Evolutionary conservation across 2,329 filamentous ascomycete genomes (phyloP), one percentile per base, ranked within the genome.

Genomic region (Colletotrichum sp.): DNA sequence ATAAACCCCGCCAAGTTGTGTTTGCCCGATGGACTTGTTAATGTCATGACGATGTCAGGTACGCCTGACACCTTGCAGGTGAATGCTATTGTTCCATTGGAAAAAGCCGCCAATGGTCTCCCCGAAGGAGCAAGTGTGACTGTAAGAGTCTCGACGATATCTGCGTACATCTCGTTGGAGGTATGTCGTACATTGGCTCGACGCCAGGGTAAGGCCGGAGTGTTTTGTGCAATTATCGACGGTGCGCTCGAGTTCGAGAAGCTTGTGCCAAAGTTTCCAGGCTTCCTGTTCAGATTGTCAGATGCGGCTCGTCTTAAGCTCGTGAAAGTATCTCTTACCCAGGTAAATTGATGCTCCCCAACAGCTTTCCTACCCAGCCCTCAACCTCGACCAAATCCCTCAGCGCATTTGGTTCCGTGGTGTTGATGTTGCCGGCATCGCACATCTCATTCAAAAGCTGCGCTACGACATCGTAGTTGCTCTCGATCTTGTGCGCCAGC

Each of bases 361-460:
- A 87, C 70, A 99, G 85, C 85, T 96, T 98, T 79, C 95, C 96
- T 85, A 98, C 91, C 87, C 96, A 94, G 36, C 95, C 95, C 77
- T 98, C 96, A 19, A 98, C 95, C 83, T 98, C 96, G 16, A 99
- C 95, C 16, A 96, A 89, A 82, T 99, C 97, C 80, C 95, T 91
- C 81, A 99, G 86, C 25, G 96, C 95, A 87, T 99, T 98, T 12
- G 95, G 94, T 84, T 99, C 97, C 2, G 96, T 98, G 72, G 95
- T 98, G 81, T 91, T 94, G 44, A 98, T 90, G n/a, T 93, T 91
- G 19, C 97, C 97, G 55, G 93, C 95, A 88, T 99, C 97, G 83
- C 97, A 98, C 94, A 99, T 98, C 86, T 99, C 97, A 77, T 93
- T 95, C 75, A 98, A 89, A 30, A 99, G 87, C 86, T 99, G 97